A percentile compares a stretch with the other conserved stretches of the same genome.
Conservation (phyloP, 2,329 filamentous ascomycete genomes). For the Fulvia fulva region DNA sequence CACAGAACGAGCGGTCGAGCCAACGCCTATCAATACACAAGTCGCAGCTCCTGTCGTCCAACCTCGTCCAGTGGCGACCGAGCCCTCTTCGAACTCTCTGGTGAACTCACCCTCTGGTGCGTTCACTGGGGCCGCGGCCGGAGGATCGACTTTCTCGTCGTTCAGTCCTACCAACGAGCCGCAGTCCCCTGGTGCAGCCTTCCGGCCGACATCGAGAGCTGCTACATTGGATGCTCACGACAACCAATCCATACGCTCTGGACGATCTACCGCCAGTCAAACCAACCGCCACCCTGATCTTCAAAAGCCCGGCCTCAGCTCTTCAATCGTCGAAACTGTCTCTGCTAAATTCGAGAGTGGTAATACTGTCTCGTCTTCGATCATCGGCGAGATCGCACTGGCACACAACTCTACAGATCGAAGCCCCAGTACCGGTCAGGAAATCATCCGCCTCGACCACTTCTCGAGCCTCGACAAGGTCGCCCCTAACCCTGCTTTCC, state of each 20-base stretch:
- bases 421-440: conserved; percentile 39
- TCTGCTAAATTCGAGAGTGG: conserved; percentile 78
- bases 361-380: conserved; percentile 63
- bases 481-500: conserved; percentile 87
- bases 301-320: conserved; percentile 72
- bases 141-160: conserved; percentile 29
- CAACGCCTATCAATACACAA: conserved; percentile 2
- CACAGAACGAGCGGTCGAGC: conserved; percentile 11
- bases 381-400: conserved; percentile 86
- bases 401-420: conserved; percentile 64
- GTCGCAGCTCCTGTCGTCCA: conserved; percentile 6
- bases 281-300: conserved; percentile 73
- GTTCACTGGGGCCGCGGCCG: conserved; percentile 16
- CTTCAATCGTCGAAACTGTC: conserved; percentile 89
- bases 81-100: conserved; percentile 3
- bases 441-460: conserved; percentile 80
- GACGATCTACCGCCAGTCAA: conserved; percentile 68
- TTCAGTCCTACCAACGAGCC: conserved; percentile 24
- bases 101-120: conserved; percentile 22
- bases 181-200: conserved; percentile 25
- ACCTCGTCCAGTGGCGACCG: conserved; percentile 4
- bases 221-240: conserved; percentile 54
- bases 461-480: conserved; percentile 86
- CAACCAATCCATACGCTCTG: conserved; percentile 85
- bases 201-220: conserved; percentile 26